Evolutionary conservation across 2,329 filamentous ascomycete species (phyloP).

Genomic region (Neobulgaria alba): DNA sequence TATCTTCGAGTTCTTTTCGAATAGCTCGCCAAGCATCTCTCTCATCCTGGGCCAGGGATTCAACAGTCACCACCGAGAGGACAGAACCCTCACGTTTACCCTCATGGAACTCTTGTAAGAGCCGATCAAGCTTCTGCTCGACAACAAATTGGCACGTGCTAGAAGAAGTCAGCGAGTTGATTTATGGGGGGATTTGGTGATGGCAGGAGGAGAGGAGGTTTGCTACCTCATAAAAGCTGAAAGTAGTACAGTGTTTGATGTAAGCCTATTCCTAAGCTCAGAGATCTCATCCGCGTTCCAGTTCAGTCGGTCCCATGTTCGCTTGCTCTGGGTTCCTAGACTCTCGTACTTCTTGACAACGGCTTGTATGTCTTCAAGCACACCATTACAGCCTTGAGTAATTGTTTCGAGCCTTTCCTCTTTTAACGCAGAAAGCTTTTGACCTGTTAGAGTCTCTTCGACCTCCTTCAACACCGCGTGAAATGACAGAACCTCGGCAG

Average conservation of each 20-base stretch:
- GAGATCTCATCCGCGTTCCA: slow-evolving; percentile 18
- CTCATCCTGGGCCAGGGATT: slow-evolving; percentile 3
- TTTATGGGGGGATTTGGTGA: no score
- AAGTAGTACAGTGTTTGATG: slow-evolving; percentile 23
- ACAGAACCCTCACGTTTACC: slow-evolving; percentile 5
- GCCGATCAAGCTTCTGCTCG: not conserved
- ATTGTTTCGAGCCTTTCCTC: slow-evolving; percentile 8
- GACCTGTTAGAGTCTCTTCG: slow-evolving; percentile 6
- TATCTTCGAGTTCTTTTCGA: slow-evolving; percentile 6
- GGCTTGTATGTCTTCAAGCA: slow-evolving; percentile 14
- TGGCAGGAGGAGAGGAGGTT: not conserved
- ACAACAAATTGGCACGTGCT: not conserved
- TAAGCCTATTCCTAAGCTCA: slow-evolving; percentile 16
- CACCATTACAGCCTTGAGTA: slow-evolving; percentile 8
- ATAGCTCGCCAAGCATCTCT: slow-evolving; percentile 4
- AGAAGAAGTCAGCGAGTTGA: no score
- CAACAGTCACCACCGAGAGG: slow-evolving; percentile 1
- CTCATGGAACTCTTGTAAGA: slow-evolving; percentile 3
- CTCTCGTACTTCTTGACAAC: slow-evolving; percentile 11
- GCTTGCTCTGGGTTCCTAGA: slow-evolving; percentile 7
- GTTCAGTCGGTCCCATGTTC: slow-evolving; percentile 23
- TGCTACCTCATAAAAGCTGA: slow-evolving; percentile 6
- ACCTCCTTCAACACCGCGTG: slow-evolving; percentile 10
- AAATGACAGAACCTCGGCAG: slow-evolving; percentile 12
- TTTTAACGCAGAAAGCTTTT: slow-evolving; percentile 1